These are phyloP conservation scores for Punica granatum DNA, from an alignment of 345 rosid genomes.

Conservation along the genomic window DNA sequence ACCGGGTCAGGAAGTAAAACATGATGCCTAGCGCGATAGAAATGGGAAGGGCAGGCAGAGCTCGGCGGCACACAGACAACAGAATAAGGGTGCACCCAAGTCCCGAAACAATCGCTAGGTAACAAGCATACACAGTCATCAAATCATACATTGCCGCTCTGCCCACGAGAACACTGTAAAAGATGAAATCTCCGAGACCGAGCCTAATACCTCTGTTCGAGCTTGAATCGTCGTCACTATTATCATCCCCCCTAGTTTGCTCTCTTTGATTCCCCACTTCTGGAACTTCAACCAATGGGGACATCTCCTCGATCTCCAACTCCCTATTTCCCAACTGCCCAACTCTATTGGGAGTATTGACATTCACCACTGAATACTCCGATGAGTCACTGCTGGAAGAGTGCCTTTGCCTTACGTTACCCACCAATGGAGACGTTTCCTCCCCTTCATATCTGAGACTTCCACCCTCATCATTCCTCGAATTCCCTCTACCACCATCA, in stretches of 20 bases:
- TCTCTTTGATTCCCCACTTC: conserved; percentile 37
- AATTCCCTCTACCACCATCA: conserved; percentile 18
- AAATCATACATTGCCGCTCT: conserved; percentile 99
- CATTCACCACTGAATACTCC: conserved; percentile 35
- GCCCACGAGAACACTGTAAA: conserved; percentile 98
- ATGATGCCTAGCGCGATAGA: conserved; percentile 76
- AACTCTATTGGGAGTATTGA: conserved; percentile 4
- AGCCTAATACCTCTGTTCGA: conserved; percentile 64
- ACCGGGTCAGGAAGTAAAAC: conserved; percentile 88
- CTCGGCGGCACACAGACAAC: conserved; percentile 69
- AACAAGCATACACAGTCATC: conserved; percentile 95
- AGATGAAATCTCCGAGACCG: conserved; percentile 94
- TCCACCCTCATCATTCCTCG: conserved; percentile 26
- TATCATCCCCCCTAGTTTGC: conserved; percentile 22
- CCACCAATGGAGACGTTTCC: conserved; percentile 47
- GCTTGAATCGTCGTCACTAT: conserved; percentile 16
- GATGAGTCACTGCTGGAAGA: conserved; percentile 38
- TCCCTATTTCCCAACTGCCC: conserved; percentile 27
- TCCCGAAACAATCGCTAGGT: conserved; percentile 92
- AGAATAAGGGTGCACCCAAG: conserved; percentile 95
- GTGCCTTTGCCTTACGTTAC: conserved; percentile 28
- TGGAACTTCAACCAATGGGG: conserved; percentile 67
- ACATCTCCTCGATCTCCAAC: conserved; percentile 60
- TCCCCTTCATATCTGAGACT: conserved; percentile 33
- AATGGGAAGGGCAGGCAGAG: conserved; percentile 94